phyloP scores from a whole-genome alignment of 2,329 filamentous ascomycete genomes.

The Sclerotinia subarctica region DNA sequence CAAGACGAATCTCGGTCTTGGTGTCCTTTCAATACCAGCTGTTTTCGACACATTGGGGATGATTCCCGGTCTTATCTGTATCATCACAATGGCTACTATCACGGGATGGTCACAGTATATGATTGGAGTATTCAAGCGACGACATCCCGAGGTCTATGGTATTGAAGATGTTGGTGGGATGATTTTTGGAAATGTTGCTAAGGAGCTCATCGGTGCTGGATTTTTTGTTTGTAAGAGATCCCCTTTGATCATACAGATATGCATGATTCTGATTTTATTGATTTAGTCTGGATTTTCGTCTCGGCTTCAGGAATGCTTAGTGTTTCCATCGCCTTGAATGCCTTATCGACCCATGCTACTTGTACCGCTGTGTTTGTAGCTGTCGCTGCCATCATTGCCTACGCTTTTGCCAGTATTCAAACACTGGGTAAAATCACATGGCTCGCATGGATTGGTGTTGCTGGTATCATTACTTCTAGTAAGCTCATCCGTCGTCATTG shows the following conservation, averaged over 20 bases:
- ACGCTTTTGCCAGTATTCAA: slow-evolving; percentile 50
- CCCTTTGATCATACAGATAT: slow-evolving; percentile 51
- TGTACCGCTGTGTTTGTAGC: slow-evolving; percentile 59
- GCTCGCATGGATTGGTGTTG: slow-evolving; percentile 59
- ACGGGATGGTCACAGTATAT: slow-evolving; percentile 48
- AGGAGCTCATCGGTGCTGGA: slow-evolving; percentile 8
- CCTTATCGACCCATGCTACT: slow-evolving; percentile 53
- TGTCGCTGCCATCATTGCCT: slow-evolving; percentile 50
- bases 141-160: slow-evolving; percentile 49
- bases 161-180: slow-evolving; percentile 15
- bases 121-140: slow-evolving; percentile 44
- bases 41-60: slow-evolving; percentile 44
- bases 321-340: slow-evolving; percentile 46
- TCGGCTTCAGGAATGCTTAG: slow-evolving; percentile 30
- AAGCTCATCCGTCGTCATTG: not conserved
- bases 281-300: slow-evolving; percentile 31
- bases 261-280: slow-evolving; percentile 43
- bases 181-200: not conserved
- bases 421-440: slow-evolving; percentile 60
- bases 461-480: slow-evolving; percentile 52
- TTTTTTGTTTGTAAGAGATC: slow-evolving; percentile 10
- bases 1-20: slow-evolving; percentile 42
- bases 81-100: slow-evolving; percentile 40
- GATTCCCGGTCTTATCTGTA: slow-evolving; percentile 43
- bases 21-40: slow-evolving; percentile 43